phyloP scores from a whole-genome alignment of 805 yeast genomes.

The Candida golubevii region DNA sequence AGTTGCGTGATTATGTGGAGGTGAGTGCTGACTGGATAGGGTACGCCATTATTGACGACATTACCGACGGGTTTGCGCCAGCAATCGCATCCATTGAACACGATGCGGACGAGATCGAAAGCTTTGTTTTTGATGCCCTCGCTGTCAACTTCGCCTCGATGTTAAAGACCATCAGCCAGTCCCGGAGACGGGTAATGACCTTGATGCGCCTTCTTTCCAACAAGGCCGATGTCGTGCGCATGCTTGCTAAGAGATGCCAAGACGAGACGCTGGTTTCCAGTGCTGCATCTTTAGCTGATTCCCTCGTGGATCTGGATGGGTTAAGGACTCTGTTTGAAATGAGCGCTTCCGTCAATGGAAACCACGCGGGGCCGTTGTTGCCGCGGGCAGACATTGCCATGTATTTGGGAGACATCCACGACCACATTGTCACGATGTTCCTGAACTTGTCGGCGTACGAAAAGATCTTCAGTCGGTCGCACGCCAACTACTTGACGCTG shows the following conservation, averaged over 20 bases:
- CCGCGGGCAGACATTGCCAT: constrained; percentile 91
- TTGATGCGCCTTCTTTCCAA: constrained; percentile 84
- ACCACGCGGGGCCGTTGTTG: constrained; percentile 24
- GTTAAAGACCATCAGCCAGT: constrained; percentile 80
- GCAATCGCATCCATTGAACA: constrained; percentile 71
- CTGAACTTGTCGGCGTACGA: constrained; percentile 87
- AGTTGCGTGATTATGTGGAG: constrained; percentile 69
- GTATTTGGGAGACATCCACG: constrained; percentile 92
- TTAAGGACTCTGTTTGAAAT: too few species aligned
- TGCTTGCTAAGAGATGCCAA: constrained; percentile 93
- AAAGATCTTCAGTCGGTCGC: constrained; percentile 88
- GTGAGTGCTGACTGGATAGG: constrained; percentile 80
- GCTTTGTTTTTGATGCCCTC: constrained; percentile 76
- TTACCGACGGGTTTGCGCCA: constrained; percentile 81
- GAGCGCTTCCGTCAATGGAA: not conserved
- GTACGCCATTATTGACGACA: constrained; percentile 78
- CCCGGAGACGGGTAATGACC: constrained; percentile 89
- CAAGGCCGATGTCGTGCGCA: constrained; percentile 92
- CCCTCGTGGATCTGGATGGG: too few species aligned
- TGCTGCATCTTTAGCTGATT: not conserved
- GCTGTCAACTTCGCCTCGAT: constrained; percentile 70
- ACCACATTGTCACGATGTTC: constrained; percentile 95
- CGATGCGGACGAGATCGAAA: constrained; percentile 80
- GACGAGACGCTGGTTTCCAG: constrained; percentile 47
- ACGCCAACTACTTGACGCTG: constrained; percentile 88